These are phyloP conservation scores for Corchorus capsularis DNA, from an alignment of 345 rosid species.

Conservation along the genomic window DNA sequence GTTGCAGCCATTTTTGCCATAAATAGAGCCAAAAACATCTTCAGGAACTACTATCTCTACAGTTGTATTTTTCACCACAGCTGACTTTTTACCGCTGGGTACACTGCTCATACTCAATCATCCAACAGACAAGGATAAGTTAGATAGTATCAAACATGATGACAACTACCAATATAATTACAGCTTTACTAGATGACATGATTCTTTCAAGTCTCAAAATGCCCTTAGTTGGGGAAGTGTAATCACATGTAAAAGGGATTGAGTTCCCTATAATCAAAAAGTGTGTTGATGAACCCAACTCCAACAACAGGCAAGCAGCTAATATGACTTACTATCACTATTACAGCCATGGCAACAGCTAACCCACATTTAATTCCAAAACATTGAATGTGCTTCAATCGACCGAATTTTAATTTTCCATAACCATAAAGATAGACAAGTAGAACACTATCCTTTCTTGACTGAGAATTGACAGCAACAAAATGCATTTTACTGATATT, in stretches of 20 bases:
- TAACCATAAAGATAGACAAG: not conserved
- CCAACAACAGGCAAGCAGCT: not conserved
- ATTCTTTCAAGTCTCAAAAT: not conserved
- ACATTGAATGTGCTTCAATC: not conserved
- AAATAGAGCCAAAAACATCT: slow-evolving; percentile 45
- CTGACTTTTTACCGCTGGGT: slow-evolving; percentile 42
- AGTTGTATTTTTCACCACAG: slow-evolving; percentile 49
- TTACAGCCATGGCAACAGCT: not conserved
- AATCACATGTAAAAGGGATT: not conserved
- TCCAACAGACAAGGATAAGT: not conserved
- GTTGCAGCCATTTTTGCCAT: slow-evolving; percentile 58
- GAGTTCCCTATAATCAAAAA: not conserved
- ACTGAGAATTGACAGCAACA: not conserved
- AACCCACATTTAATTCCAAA: not conserved
- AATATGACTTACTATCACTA: not conserved
- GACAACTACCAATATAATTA: not conserved
- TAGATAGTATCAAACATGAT: not conserved
- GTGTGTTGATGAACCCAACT: not conserved
- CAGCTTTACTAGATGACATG: not conserved
- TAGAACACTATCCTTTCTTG: not conserved
- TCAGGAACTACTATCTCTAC: slow-evolving; percentile 50
- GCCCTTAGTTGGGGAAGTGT: not conserved
- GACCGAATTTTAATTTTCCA: not conserved
- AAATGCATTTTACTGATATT: not conserved
- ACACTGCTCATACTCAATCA: slow-evolving; percentile 9